phyloP scores from a whole-genome alignment of 768 basidiomycete species.

The Lactarius tabidus region DNA sequence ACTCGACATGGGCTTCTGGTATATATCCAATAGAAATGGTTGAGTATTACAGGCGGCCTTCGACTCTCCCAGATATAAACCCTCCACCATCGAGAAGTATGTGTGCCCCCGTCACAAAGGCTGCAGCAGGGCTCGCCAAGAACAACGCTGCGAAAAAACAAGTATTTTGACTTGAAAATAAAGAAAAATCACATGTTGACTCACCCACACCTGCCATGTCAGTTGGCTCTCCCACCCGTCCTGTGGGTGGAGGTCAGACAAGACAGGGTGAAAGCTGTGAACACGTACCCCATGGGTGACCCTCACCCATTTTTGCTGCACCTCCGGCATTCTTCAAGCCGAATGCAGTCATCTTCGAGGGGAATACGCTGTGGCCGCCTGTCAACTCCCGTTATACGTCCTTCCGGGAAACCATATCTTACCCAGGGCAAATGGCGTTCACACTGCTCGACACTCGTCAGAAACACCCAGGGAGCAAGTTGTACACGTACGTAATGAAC shows the following conservation, averaged over 20 bases:
- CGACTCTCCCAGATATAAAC: slow-evolving; percentile 7
- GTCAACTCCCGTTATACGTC: not conserved
- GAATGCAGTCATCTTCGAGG: slow-evolving; percentile 80
- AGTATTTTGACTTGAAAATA: not conserved
- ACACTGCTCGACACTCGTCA: slow-evolving; percentile 43
- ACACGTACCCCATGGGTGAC: slow-evolving; percentile 60
- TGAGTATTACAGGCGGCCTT: slow-evolving; percentile 10
- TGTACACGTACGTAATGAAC: slow-evolving; percentile 58
- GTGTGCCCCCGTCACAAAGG: slow-evolving; percentile 72
- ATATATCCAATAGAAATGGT: no score
- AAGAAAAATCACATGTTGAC: slow-evolving; percentile 7
- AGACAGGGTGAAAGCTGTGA: not conserved
- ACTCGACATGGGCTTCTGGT: no score
- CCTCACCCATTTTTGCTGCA: slow-evolving; percentile 41
- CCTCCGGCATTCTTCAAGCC: slow-evolving; percentile 56
- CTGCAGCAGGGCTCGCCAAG: slow-evolving; percentile 57
- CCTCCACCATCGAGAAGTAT: slow-evolving; percentile 60
- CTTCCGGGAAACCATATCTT: slow-evolving; percentile 17
- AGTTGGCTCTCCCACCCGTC: slow-evolving; percentile 57
- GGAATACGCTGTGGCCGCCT: slow-evolving; percentile 52
- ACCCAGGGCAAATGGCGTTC: slow-evolving; percentile 84
- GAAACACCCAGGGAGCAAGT: not conserved
- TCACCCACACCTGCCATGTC: slow-evolving; percentile 66
- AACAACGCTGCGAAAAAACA: slow-evolving; percentile 30
- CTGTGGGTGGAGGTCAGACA: slow-evolving; percentile 33